Conservation (phyloP, 768 basidiomycete genomes). For the Boletus rubropictus region DNA sequence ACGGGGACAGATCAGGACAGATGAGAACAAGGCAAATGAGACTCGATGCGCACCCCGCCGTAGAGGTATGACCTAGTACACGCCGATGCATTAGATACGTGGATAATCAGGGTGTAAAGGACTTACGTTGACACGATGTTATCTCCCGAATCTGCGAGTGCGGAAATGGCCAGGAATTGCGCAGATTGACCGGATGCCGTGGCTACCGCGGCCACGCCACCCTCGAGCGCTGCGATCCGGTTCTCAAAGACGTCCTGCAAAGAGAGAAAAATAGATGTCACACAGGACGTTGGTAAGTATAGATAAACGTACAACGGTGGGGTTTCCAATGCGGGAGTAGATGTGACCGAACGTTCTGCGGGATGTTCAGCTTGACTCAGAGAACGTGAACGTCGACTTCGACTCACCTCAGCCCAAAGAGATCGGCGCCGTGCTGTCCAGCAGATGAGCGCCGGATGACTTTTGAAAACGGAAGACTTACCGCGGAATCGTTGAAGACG, state of each 20-base stretch:
- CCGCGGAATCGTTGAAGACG: slow-evolving; percentile 51
- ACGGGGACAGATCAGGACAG: not conserved
- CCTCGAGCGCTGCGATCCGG: slow-evolving; percentile 59
- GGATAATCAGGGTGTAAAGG: not conserved
- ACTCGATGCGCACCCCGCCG: slow-evolving; percentile 43
- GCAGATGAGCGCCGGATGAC: not conserved
- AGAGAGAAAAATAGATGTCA: not conserved
- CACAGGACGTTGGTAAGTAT: not conserved
- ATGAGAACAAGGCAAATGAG: not conserved
- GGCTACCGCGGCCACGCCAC: slow-evolving; percentile 54
- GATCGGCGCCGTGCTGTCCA: slow-evolving; percentile 46
- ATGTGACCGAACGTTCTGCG: slow-evolving; percentile 41
- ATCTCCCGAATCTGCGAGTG: slow-evolving; percentile 50
- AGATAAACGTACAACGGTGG: slow-evolving; percentile 42
- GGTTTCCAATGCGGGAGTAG: slow-evolving; percentile 53
- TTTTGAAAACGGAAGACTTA: slow-evolving; percentile 13
- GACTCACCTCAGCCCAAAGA: slow-evolving; percentile 42
- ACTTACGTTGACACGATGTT: slow-evolving; percentile 59
- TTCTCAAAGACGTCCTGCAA: slow-evolving; percentile 58
- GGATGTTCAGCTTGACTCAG: not conserved
- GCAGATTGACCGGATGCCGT: slow-evolving; percentile 57
- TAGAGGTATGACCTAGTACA: slow-evolving; percentile 44
- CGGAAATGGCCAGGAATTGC: slow-evolving; percentile 53
- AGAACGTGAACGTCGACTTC: not conserved
- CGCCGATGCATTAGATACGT: not conserved